phyloP scores from a whole-genome alignment of 2,329 filamentous ascomycete genomes.

The Pyricularia sp. region DNA sequence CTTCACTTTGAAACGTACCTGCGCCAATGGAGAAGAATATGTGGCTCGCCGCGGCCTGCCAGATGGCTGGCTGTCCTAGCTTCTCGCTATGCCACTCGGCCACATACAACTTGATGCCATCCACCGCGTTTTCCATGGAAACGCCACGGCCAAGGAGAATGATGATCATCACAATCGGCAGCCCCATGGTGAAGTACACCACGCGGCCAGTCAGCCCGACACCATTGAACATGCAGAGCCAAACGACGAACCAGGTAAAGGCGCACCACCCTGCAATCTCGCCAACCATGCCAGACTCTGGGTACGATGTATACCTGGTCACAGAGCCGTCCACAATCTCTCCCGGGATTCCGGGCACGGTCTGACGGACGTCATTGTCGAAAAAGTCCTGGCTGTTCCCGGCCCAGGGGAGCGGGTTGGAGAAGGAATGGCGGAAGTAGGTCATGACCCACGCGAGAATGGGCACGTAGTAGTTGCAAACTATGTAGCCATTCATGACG shows the following conservation, averaged over 20 bases:
- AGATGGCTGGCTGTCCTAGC: background rate
- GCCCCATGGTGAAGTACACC: background rate
- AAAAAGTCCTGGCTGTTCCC: background rate
- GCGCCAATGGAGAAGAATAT: background rate
- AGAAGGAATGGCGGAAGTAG: background rate
- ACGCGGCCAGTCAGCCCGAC: background rate
- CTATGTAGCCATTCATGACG: background rate
- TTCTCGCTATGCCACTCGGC: background rate
- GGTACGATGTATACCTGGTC: background rate
- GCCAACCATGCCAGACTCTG: background rate
- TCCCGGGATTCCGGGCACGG: background rate
- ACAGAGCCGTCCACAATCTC: background rate
- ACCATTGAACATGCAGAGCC: constrained; percentile 2
- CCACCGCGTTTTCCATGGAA: background rate
- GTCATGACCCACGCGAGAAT: background rate
- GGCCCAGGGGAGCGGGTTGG: background rate
- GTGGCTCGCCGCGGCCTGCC: background rate
- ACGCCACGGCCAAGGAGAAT: background rate
- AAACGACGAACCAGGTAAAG: background rate
- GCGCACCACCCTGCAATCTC: background rate
- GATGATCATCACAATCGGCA: background rate
- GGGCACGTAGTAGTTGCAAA: background rate
- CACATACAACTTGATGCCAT: background rate
- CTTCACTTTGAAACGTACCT: background rate
- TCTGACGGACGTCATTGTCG: background rate